Evolutionary conservation across 1,284 basidiomycete species (phyloP), one percentile per base, ranked within the genome.

Genomic region (Naganishia albida): DNA sequence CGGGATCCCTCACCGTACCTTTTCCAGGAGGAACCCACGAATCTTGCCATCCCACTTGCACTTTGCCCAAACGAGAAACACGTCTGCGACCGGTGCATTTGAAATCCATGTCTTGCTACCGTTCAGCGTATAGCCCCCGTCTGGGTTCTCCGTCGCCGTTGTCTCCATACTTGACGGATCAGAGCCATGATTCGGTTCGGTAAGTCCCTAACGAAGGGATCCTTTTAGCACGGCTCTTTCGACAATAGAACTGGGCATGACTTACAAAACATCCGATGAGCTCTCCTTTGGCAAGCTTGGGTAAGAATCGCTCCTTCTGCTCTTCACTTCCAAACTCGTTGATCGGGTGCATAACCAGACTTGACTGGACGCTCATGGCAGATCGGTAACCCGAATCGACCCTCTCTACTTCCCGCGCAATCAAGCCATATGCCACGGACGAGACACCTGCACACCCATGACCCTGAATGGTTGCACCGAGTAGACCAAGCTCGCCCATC

Each of bases 81-180:
- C 87, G 78, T 80, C 91, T 85, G 91, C 90, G 57, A 89, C 85
- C 15, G 91, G 91, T 0, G 91, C 85, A 74, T 95, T 96, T 40
- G 91, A 87, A 74, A 98, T 97, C 93, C 94, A 98, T 0, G 93
- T 97, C 83, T 98, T 98, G 78, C 88, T 88, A 42, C 94, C 94
- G 72, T 88, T 91, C 63, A 98, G 76, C 23, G 90, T 80, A 78
- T 88, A 96, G 2, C 92, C 92, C 23, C 91, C 91, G 63, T 88
- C 74, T 2, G 80, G 88, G 0, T 82, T 82, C 77, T 96, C 91
- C 70, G 87, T 87, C 16, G 93, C 95, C 34, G 85, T 88, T 0
- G 94, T 97, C 76, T 95, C 90, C 94, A 99, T 98, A 30, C 87
- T 87, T 18, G 87, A 87, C 20, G 93, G 93, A 74, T 97, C 93